A percentile compares a stretch with the other conserved stretches of the same genome.
Evolutionary conservation across 1,284 basidiomycete species (phyloP).

Genomic region (Fomes fomentarius): DNA sequence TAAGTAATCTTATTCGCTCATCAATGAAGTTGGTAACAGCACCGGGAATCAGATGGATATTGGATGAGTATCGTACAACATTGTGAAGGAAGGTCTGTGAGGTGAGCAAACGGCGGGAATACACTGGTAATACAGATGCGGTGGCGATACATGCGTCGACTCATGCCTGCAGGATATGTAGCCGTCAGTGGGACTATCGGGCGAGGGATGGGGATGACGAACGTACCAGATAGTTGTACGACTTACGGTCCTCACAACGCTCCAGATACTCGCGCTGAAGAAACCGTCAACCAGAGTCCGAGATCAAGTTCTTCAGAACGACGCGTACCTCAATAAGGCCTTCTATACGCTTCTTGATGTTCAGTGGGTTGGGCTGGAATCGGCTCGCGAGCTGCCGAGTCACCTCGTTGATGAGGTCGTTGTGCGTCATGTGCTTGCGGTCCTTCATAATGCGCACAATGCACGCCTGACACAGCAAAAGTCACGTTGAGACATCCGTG

Average conservation of each 20-base stretch:
- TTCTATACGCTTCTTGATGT: slow-evolving; percentile 96
- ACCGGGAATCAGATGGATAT: neutral
- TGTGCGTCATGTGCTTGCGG: slow-evolving; percentile 88
- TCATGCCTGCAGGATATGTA: slow-evolving; percentile 17
- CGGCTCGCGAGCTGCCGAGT: slow-evolving; percentile 83
- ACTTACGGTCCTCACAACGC: slow-evolving; percentile 78
- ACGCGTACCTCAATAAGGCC: slow-evolving; percentile 86
- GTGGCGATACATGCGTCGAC: slow-evolving; percentile 7
- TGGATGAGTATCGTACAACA: neutral
- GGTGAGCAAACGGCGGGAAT: neutral
- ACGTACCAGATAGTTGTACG: slow-evolving; percentile 76
- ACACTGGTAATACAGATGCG: slow-evolving; percentile 18
- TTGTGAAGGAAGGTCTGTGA: neutral
- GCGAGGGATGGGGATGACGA: too few relatives aligned
- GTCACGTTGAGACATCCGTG: neutral
- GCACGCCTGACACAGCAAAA: slow-evolving; percentile 78
- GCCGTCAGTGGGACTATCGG: neutral
- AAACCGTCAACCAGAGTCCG: neutral
- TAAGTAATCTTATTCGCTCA: slow-evolving; percentile 24
- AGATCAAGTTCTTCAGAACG: too few relatives aligned
- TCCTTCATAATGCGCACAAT: slow-evolving; percentile 99
- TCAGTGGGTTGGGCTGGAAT: slow-evolving; percentile 84
- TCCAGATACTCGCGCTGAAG: slow-evolving; percentile 79
- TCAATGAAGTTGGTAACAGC: neutral
- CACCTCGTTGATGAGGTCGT: slow-evolving; percentile 91